Base-by-base conservation (phyloP, 768 basidiomycete genomes). In the Amanita jacksonii region DNA sequence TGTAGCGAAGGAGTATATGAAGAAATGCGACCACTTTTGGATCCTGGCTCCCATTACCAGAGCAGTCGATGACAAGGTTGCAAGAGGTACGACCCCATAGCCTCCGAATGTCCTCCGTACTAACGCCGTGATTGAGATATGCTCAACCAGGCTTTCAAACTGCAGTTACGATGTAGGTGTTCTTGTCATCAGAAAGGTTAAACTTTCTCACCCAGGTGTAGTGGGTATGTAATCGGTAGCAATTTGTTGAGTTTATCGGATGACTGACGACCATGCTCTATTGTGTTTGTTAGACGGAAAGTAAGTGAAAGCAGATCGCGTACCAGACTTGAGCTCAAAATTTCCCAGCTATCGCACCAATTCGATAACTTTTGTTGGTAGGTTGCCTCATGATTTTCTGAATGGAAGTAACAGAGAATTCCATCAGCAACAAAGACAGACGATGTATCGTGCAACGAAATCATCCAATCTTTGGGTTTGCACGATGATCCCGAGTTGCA, bases 1-100 rank as follows among this genome's bases (percentile, higher is more conserved):
- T 28, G 70, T 72, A 39, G 68, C 71, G 3, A 70, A 70, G 50
- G 59, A 65, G 10, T 72, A 72, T 52, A 69, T 74, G 68, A 71
- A 72, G 52, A 69, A 66, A 43, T 66, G 63, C 41, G 53, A 68
- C 20, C 68, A 64, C 38, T 62, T 72, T 24, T 74, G 70, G 70
- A 67, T 73, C 40, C 46, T 72, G 8, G 70, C 70, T 0, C 70
- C 70, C 2, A 72, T 72, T 37, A 67, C 61, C 13, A 43, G 70
- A 5, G 72, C 72, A 6, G 70, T 73, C 0, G 68, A 72, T 41
- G 70, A 70, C 52, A 70, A 70, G 55, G 65, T 67, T 10, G 72
- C 72, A 0, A 58, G 65, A 55, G 67, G 67, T 8, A 4, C 16
- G 5, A 18, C 35, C 16, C 35, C n/a, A n/a, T n/a, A n/a, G n/a